These are phyloP conservation scores for Epichloe festucae DNA, from an alignment of 2,329 filamentous ascomycete species.

Conservation along the genomic window DNA sequence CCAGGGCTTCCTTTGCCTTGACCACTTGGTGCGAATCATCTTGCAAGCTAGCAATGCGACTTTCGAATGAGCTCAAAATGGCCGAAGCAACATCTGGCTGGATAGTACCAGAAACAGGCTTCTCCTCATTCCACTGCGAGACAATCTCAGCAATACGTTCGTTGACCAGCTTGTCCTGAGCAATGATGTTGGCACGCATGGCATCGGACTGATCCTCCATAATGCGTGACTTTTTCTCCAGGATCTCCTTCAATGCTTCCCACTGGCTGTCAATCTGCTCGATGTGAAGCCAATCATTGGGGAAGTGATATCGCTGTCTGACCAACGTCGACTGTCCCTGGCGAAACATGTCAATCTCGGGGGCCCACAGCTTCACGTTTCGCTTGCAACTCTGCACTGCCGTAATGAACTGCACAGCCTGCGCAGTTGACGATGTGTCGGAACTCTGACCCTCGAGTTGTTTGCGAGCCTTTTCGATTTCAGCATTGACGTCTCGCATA, in stretches of 20 bases:
- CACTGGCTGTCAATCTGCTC: slow-evolving; percentile 96
- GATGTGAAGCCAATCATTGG: slow-evolving; percentile 85
- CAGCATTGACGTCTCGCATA: slow-evolving; percentile 83
- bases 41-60: slow-evolving; percentile 71
- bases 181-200: slow-evolving; percentile 83
- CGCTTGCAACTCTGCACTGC: slow-evolving; percentile 93
- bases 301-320: slow-evolving; percentile 87
- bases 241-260: slow-evolving; percentile 82
- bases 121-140: slow-evolving; percentile 85
- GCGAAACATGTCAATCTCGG: slow-evolving; percentile 89
- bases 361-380: slow-evolving; percentile 81
- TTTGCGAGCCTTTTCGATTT: slow-evolving; percentile 79
- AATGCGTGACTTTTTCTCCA: slow-evolving; percentile 85
- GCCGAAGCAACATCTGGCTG: slow-evolving; percentile 78
- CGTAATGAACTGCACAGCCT: slow-evolving; percentile 96
- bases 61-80: slow-evolving; percentile 71
- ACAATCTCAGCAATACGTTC: slow-evolving; percentile 81
- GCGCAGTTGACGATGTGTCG: slow-evolving; percentile 87
- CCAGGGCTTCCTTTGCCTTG: slow-evolving; percentile 92
- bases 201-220: slow-evolving; percentile 95
- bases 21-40: slow-evolving; percentile 86
- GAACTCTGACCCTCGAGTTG: slow-evolving; percentile 87
- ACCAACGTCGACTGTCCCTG: slow-evolving; percentile 88
- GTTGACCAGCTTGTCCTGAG: slow-evolving; percentile 82
- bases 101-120: slow-evolving; percentile 90